Evolutionary conservation across 192 early-diverging fungal genomes (phyloP).

Genomic region (Anaeromyces robustus): DNA sequence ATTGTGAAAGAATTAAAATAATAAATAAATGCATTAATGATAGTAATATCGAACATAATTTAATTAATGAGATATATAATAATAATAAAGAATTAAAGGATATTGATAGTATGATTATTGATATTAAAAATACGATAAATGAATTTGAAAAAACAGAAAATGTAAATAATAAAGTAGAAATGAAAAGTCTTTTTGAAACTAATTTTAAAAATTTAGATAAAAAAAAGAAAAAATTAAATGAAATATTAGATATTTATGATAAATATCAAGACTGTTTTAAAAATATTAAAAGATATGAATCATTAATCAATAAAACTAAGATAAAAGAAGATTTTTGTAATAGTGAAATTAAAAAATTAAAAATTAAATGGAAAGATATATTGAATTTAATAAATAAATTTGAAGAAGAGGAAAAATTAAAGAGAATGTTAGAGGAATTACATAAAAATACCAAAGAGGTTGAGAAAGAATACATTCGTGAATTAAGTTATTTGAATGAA

Average conservation of each 20-base stretch:
- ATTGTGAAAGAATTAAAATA: background rate
- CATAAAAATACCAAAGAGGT: background rate
- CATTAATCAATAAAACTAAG: background rate
- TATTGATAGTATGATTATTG: background rate
- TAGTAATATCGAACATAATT: background rate
- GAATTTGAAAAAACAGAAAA: background rate
- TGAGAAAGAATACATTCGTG: background rate
- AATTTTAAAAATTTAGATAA: background rate
- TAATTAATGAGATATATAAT: background rate
- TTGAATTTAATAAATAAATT: background rate
- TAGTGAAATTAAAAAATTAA: background rate
- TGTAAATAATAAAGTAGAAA: background rate
- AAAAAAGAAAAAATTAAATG: background rate
- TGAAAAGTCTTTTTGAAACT: background rate
- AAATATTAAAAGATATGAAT: background rate
- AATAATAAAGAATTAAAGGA: background rate
- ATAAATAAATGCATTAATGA: background rate
- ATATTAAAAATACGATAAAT: background rate
- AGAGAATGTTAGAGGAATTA: background rate
- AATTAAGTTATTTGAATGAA: background rate
- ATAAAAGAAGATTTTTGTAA: background rate
- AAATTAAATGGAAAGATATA: background rate
- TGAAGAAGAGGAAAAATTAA: background rate
- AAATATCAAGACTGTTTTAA: background rate
- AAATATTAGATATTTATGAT: background rate